Base-by-base conservation (phyloP, 2,329 filamentous ascomycete genomes). In the Fusarium napiforme region DNA sequence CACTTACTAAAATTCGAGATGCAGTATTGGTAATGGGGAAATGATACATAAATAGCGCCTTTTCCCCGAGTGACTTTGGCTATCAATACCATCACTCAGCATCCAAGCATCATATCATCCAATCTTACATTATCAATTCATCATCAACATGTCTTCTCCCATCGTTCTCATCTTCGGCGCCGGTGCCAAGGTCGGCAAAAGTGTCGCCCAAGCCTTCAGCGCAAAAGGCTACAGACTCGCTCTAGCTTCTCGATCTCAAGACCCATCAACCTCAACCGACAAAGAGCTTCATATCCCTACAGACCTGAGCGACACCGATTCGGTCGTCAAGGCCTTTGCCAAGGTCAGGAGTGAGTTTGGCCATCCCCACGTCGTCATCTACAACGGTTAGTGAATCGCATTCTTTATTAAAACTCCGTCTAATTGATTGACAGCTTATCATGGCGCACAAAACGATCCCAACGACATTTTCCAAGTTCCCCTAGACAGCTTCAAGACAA, bases 141-240 rank as follows among this genome's bases (percentile, higher is more conserved):
- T 19, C 9, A 23, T n/a, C 15, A 12, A 14, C 14, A 69, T 69
- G 67, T 26, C 47, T 16, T 47, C 58, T 4, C 40, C 49, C 12
- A 16, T 58, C 1, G 61, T 28, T 14, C 64, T 72, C 9, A 61
- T 72, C 16, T 60, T 72, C 9, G 69, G 69, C 5, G 64, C 69
- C 1, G 69, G 69, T 7, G 56, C 69, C n/a, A 66, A 58, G 3
- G 43, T 69, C 18, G 69, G 69, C 10, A 40, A 30, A n/a, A 56
- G 55, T 10, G 60, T 72, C 7, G 69, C 69, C 4, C 40, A 73
- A 19, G 45, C 64, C 5, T 60, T 72, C 9, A 19, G 18, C 4
- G 10, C 49, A 28, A 65, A 72, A 5, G 64, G 69, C 2, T 70
- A 66, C 11, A 73, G 52, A 47, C 55, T 70, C 1, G 64, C 55